Evolutionary conservation across 169 alveolate genomes (phyloP), one percentile per base, ranked within the genome.

Genomic region (Plasmodium fragile): DNA sequence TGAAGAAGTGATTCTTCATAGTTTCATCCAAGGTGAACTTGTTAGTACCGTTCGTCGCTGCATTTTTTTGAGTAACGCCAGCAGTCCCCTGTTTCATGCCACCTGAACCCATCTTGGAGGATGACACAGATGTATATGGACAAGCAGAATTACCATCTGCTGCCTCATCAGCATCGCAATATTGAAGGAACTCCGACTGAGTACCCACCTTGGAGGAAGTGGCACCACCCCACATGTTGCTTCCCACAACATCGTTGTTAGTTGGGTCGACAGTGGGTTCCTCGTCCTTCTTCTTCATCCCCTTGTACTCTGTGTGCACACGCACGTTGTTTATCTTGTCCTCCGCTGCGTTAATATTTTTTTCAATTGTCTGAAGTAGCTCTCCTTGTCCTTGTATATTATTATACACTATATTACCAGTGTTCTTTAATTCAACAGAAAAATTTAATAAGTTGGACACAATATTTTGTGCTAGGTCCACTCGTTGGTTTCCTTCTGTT

Each of bases 301-400:
- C 53, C 28, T 32, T 52, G 32, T 55, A 77, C 4, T 22, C 36
- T 11, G 93, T 84, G 34, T 84, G 83, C 16, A 84, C 93, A 7
- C 85, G 53, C 4, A 79, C 39, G 22, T 34, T 59, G 18, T 59
- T 89, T 34, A 89, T 28, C 6, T 55, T 43, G n/a, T 59, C 41
- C 22, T 79, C 82, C 28, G 94, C 89, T n/a, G 77, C 22, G 18
- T 39, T 59, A 0, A 89, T 53, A 22, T 36, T 89, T 7, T 89
- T 78, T 16, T 89, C 94, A 1, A 89, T 78, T 1, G 22, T 59
- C 36, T 89, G 94, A 5, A 89, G 30, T 0, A 89, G 22, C 7
- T 89, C 94, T 39, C 94, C 94, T 65, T 89, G 94, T 55, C 94
- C 94, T 22, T 89, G 94, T 11, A 89, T 89, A 41, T 89, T 89